Evolutionary conservation across 2,329 filamentous ascomycete species (phyloP).

Genomic region (Didymella segeticola): DNA sequence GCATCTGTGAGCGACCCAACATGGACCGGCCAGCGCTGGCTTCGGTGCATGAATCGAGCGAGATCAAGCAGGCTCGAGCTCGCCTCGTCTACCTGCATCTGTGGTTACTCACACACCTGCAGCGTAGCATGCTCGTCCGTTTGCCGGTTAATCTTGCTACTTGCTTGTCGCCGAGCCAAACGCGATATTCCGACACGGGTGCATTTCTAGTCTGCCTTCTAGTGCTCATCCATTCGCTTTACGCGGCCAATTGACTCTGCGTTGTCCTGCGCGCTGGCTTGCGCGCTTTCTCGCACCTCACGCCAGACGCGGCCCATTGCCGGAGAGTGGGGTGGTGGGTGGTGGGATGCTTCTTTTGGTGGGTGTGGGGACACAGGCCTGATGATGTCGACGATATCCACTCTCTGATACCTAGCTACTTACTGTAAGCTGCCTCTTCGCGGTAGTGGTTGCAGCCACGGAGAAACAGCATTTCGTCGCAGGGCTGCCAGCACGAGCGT

Average conservation of each 20-base stretch:
- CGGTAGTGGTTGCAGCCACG: constrained; percentile 1
- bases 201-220: constrained; percentile 28
- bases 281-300: constrained; percentile 18
- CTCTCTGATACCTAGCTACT: too few relatives aligned
- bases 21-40: constrained; percentile 25
- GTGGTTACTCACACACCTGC: constrained; percentile 37
- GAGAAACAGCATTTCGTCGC: background rate
- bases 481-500: constrained; percentile 21
- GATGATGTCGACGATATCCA: constrained; percentile 10
- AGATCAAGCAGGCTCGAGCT: constrained; percentile 17
- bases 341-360: constrained; percentile 12
- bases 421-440: background rate
- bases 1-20: constrained; percentile 25
- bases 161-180: constrained; percentile 31
- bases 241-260: constrained; percentile 23
- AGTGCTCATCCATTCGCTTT: constrained; percentile 25
- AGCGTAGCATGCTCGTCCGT: constrained; percentile 32
- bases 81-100: constrained; percentile 25
- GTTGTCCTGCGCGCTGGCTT: constrained; percentile 19
- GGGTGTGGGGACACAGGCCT: constrained; percentile 7
- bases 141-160: constrained; percentile 34
- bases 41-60: constrained; percentile 4
- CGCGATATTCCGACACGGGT: constrained; percentile 25
- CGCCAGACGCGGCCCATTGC: constrained; percentile 13
- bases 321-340: constrained; percentile 25